Evolutionary conservation across 2,329 filamentous ascomycete species (phyloP), one percentile per base, ranked within the genome.

Genomic region (Arachnomyces sp.): DNA sequence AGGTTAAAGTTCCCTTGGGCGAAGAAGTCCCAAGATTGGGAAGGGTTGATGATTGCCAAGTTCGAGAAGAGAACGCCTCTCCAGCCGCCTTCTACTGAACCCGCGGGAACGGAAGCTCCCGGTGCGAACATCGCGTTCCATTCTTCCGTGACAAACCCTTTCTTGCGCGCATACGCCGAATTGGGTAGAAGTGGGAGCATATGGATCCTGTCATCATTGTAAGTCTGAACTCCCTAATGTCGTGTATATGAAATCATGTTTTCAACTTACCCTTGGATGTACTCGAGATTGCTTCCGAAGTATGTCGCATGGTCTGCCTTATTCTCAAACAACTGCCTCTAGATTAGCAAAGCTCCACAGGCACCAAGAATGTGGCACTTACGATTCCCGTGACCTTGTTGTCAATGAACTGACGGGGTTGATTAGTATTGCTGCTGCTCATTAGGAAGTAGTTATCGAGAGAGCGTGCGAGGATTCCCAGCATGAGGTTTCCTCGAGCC

Each of bases 271-370:
- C 73, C 77, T 57, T 80, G 71, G 45, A 93, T 75, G 51, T 78
- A 85, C 61, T 90, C 82, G 9, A 77, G 73, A 42, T 81, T 77
- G 37, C 67, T 60, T 34, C 86, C 85, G 54, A 95, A 95, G 65
- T 87, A 95, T 1, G 90, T 95, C 3, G 84, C 82, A 62, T 95
- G 87, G 59, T 96, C 86, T 39, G 88, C 75, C 65, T 96, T 96
- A 69, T 95, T 95, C 65, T 96, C 90, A 54, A 95, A 96, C 7
- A 94, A 59, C 65, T 70, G 40, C 16, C 17, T 15, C 8, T n/a
- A 16, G 5, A 5, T 9, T 25, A 5, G 20, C 20, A 5, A 25
- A 25, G 9, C 20, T 25, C 5, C 20, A n/a, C 77, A 77, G 2
- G 72, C 71, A 29, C 73, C 36, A 44, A 11, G 40, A 43, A 38